These are phyloP conservation scores for Harringtonia aguacate DNA, from an alignment of 2,329 filamentous ascomycete genomes.

Conservation along the genomic window DNA sequence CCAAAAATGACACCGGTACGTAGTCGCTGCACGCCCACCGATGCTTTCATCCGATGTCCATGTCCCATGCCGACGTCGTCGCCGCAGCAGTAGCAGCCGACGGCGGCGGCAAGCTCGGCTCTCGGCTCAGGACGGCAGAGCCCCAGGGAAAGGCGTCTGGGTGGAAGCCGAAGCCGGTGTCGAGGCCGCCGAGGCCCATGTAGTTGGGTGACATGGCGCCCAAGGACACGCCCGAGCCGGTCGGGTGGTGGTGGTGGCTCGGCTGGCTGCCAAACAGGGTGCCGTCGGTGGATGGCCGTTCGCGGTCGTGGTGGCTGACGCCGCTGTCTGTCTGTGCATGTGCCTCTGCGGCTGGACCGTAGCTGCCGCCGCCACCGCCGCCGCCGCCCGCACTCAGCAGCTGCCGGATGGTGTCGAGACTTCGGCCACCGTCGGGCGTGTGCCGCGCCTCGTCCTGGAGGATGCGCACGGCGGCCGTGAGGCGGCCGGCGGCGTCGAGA, in stretches of 20 bases:
- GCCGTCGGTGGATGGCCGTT: too few species aligned
- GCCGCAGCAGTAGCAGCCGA: too few species aligned
- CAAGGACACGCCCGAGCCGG: too few species aligned
- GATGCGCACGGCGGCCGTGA: not conserved
- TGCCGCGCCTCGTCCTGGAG: not conserved
- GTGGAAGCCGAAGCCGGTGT: not conserved
- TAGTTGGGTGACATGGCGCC: not conserved
- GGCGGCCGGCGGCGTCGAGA: not conserved
- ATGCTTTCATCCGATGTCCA: too few species aligned
- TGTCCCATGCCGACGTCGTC: too few species aligned
- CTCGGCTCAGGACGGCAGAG: too few species aligned
- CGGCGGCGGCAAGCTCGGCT: too few species aligned
- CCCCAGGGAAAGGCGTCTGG: not conserved
- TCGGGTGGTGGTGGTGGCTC: not conserved
- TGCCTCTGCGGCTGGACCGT: not conserved
- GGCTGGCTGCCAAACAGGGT: too few species aligned
- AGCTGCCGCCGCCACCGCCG: too few species aligned
- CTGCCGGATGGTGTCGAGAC: not conserved
- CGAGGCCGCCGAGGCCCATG: not conserved
- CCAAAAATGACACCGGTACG: too few species aligned
- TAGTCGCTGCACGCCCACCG: too few species aligned
- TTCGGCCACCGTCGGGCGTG: not conserved
- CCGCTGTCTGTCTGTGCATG: not conserved
- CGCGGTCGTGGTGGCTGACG: too few species aligned
- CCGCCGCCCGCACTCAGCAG: not conserved